Evolutionary conservation across 2,329 filamentous ascomycete genomes (phyloP).

Genomic region (Pyrenophora tritici-repentis): DNA sequence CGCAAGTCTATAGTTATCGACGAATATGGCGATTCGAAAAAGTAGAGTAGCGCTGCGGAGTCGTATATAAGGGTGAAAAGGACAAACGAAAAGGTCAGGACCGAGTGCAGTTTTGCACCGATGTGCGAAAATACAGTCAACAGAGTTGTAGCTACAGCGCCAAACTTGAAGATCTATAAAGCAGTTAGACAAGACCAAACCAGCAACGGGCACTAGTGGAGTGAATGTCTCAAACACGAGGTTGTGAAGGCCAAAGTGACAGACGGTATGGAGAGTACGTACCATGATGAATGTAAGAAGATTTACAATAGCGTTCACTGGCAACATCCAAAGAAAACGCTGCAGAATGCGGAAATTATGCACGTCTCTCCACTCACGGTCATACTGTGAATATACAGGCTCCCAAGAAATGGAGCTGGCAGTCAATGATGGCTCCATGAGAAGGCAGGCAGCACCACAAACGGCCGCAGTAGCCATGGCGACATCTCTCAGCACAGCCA

Average conservation of each 20-base stretch:
- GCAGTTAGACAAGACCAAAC: constrained; percentile 6
- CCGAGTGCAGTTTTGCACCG: constrained; percentile 33
- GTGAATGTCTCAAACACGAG: neutral
- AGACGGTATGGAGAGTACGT: constrained; percentile 13
- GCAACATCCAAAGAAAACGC: constrained; percentile 34
- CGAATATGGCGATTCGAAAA: constrained; percentile 26
- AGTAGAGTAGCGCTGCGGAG: constrained; percentile 29
- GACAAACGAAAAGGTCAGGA: constrained; percentile 28
- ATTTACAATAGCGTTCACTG: constrained; percentile 33
- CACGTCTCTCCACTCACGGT: constrained; percentile 34
- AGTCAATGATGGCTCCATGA: constrained; percentile 37
- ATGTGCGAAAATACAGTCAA: constrained; percentile 35
- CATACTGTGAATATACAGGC: constrained; percentile 28
- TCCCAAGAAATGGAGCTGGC: constrained; percentile 36
- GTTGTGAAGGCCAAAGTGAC: neutral
- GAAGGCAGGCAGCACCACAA: constrained; percentile 35
- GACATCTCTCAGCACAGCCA: constrained; percentile 38
- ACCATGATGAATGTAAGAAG: constrained; percentile 39
- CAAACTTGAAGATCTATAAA: constrained; percentile 34
- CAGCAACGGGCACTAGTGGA: neutral
- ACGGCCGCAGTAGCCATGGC: constrained; percentile 30
- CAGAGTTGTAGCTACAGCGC: constrained; percentile 36
- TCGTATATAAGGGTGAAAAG: constrained; percentile 41
- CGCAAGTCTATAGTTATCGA: constrained; percentile 28
- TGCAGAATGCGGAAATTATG: constrained; percentile 34